Percentiles rank a stretch among this genome's conserved stretches.
Evolutionary conservation across 108 stramenopile species (phyloP).

Genomic region (Cyclostephanos invisitatus): DNA sequence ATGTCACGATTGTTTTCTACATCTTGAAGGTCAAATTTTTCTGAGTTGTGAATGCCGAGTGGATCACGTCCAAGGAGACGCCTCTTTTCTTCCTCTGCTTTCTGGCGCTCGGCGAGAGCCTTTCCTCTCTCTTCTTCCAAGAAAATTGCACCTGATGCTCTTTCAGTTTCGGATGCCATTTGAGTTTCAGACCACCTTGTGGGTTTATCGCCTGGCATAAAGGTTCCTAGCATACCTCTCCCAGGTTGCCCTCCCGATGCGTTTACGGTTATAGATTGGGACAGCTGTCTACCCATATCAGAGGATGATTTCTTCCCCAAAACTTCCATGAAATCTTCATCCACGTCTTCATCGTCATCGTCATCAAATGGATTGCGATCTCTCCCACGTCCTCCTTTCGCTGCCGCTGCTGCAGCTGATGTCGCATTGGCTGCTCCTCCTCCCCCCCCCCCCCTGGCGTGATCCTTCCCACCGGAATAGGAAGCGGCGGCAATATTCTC

Average conservation of each 20-base stretch:
- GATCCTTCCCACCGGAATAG: background rate
- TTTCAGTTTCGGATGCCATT: slow-evolving; percentile 44
- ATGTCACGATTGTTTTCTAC: slow-evolving; percentile 59
- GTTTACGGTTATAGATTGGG: background rate
- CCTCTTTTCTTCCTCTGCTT: slow-evolving; percentile 71
- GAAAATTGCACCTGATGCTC: slow-evolving; percentile 37
- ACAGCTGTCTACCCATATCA: background rate
- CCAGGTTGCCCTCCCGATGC: background rate
- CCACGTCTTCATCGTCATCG: slow-evolving; percentile 47
- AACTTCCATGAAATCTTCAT: slow-evolving; percentile 44
- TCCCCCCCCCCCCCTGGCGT: slow-evolving; percentile 40
- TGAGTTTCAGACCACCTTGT: slow-evolving; percentile 44
- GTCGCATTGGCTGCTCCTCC: slow-evolving; percentile 19
- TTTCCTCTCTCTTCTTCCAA: slow-evolving; percentile 54
- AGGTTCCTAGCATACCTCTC: slow-evolving; percentile 1
- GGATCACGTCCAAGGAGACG: slow-evolving; percentile 74
- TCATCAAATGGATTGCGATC: slow-evolving; percentile 12
- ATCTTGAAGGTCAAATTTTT: slow-evolving; percentile 63
- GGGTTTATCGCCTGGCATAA: slow-evolving; percentile 18
- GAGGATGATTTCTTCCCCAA: slow-evolving; percentile 30
- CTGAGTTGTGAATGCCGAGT: slow-evolving; percentile 56
- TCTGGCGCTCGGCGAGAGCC: slow-evolving; percentile 62
- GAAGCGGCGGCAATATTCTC: slow-evolving; percentile 39
- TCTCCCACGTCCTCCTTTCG: slow-evolving; percentile 41
- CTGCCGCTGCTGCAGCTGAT: slow-evolving; percentile 11